Evolutionary conservation across 805 yeast species (phyloP).

Genomic region (Wickerhamomyces bisporus): DNA sequence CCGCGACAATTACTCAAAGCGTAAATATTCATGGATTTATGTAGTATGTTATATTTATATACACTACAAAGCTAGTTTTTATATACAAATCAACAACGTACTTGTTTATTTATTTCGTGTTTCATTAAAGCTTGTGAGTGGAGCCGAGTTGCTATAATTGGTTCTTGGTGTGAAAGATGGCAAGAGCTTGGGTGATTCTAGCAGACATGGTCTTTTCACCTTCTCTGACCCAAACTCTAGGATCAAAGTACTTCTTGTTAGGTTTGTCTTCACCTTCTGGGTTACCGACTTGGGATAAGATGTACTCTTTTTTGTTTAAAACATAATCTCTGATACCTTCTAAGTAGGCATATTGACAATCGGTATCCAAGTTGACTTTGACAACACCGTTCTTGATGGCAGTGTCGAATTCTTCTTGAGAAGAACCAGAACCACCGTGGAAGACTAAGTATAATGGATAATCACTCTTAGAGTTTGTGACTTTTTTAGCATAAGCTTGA

Average conservation of each 20-base stretch:
- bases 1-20: background rate
- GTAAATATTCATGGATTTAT: too few species aligned
- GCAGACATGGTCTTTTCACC: constrained; percentile 97
- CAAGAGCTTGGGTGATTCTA: constrained; percentile 81
- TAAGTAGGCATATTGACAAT: constrained; percentile 97
- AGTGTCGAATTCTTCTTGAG: constrained; percentile 84
- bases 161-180: constrained; percentile 75
- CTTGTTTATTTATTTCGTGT: too few species aligned
- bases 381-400: constrained; percentile 94
- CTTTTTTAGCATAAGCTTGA: constrained; percentile 80
- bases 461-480: constrained; percentile 44
- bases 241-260: constrained; percentile 99
- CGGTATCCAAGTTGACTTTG: constrained; percentile 98
- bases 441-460: constrained; percentile 93
- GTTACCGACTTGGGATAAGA: constrained; percentile 89
- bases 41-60: too few species aligned
- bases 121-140: too few species aligned
- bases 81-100: too few species aligned
- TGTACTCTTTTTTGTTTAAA: constrained; percentile 92
- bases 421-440: constrained; percentile 99
- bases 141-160: constrained; percentile 45
- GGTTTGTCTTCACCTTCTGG: constrained; percentile 99
- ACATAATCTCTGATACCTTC: constrained; percentile 97
- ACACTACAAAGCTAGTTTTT: too few species aligned
- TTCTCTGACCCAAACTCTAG: constrained; percentile 99